phyloP scores from a whole-genome alignment of 495 filamentous ascomycete species.

The Aspergillus heteromorphus region DNA sequence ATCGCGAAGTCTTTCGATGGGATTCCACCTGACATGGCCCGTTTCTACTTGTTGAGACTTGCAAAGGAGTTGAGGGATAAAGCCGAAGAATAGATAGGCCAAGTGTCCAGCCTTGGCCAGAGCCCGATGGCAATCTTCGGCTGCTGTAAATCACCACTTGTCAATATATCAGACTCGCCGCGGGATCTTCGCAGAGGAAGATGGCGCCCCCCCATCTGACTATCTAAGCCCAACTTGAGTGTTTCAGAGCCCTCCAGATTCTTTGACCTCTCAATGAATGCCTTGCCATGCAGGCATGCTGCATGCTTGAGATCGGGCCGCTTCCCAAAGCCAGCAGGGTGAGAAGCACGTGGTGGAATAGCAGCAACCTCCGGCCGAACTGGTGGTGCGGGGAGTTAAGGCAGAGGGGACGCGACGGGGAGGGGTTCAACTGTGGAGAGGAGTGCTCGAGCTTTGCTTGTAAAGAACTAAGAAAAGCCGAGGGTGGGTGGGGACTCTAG shows the following conservation, averaged over 20 bases:
- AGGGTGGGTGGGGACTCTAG: neutral
- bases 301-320: neutral
- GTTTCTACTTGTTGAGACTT: constrained; percentile 72
- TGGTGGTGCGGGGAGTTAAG: neutral
- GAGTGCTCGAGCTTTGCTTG: neutral
- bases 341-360: neutral
- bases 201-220: neutral
- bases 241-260: neutral
- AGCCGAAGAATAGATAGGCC: constrained; percentile 21
- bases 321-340: neutral
- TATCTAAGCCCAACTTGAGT: neutral
- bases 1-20: constrained; percentile 63
- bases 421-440: neutral
- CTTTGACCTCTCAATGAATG: neutral
- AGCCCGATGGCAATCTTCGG: neutral
- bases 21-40: constrained; percentile 58
- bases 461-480: neutral
- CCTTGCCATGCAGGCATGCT: neutral
- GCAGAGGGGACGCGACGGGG: neutral
- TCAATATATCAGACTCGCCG: neutral
- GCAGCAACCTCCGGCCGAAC: neutral
- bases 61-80: constrained; percentile 59
- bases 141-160: neutral
- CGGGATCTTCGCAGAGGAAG: neutral
- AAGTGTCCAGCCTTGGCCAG: neutral